phyloP scores from a whole-genome alignment of 352 stramenopile genomes.

The Pythium rhizo-oryzae region DNA sequence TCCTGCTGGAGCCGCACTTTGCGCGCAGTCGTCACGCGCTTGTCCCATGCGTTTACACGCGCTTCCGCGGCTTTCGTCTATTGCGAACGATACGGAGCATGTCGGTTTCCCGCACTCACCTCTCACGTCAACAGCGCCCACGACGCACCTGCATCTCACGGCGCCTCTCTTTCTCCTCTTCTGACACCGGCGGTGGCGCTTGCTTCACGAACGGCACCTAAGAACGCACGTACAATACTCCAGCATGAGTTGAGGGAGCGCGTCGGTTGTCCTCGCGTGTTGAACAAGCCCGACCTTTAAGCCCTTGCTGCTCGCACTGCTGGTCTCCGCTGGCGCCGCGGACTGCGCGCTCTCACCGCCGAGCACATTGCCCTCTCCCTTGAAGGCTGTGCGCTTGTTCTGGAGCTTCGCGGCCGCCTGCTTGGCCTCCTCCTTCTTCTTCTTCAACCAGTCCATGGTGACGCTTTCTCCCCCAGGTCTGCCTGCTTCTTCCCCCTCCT shows the following conservation, averaged over 20 bases:
- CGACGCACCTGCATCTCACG: slow-evolving; percentile 58
- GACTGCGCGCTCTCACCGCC: slow-evolving; percentile 28
- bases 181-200: slow-evolving; percentile 43
- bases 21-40: slow-evolving; percentile 58
- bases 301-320: slow-evolving; percentile 2
- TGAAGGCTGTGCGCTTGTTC: slow-evolving; percentile 68
- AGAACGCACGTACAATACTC: neutral
- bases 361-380: slow-evolving; percentile 67
- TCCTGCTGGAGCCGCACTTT: slow-evolving; percentile 57
- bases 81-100: neutral
- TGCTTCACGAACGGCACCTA: slow-evolving; percentile 49
- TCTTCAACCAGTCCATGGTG: slow-evolving; percentile 64
- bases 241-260: too few species aligned
- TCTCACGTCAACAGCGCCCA: neutral
- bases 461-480: neutral
- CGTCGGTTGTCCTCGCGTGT: too few species aligned
- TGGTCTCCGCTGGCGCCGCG: slow-evolving; percentile 13
- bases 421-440: slow-evolving; percentile 81
- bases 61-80: slow-evolving; percentile 63
- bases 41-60: slow-evolving; percentile 68
- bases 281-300: slow-evolving; percentile 35
- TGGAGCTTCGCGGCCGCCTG: slow-evolving; percentile 73
- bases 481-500: neutral
- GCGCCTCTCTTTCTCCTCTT: slow-evolving; percentile 58
- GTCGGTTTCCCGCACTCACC: neutral